Evolutionary conservation across 2,329 filamentous ascomycete species (phyloP).

Genomic region (Penicillium sp.): DNA sequence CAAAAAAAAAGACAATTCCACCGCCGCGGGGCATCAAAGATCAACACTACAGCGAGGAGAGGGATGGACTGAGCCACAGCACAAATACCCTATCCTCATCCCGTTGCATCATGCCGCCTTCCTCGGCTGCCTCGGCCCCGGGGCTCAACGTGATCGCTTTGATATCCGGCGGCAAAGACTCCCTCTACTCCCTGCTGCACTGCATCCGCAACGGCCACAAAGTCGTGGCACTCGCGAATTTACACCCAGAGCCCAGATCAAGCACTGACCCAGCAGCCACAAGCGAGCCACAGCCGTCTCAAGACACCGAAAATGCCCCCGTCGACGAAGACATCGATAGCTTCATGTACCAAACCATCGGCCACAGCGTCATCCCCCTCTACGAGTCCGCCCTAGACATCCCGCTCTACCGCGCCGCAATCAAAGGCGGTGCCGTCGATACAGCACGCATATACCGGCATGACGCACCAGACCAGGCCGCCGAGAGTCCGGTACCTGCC

Average conservation of each 20-base stretch:
- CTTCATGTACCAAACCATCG: constrained; percentile 99
- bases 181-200: constrained; percentile 88
- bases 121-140: constrained; percentile 1
- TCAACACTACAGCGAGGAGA: no score
- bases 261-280: not conserved
- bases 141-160: constrained; percentile 76
- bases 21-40: no score
- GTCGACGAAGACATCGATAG: constrained; percentile 72
- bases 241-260: constrained; percentile 58
- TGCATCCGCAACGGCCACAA: constrained; percentile 81
- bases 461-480: constrained; percentile 18
- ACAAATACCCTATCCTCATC: no score
- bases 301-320: constrained; percentile 13
- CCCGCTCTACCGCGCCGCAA: constrained; percentile 78
- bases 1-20: no score
- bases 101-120: no score
- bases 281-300: not conserved
- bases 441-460: constrained; percentile 66
- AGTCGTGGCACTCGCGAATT: constrained; percentile 83
- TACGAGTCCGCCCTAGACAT: constrained; percentile 76
- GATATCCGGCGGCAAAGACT: constrained; percentile 96
- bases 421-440: constrained; percentile 68
- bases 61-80: no score
- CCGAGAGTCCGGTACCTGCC: constrained; percentile 2
- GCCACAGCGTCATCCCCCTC: constrained; percentile 79